Evolutionary conservation across 1,284 basidiomycete genomes (phyloP).

Genomic region (Spongiforma sp.): DNA sequence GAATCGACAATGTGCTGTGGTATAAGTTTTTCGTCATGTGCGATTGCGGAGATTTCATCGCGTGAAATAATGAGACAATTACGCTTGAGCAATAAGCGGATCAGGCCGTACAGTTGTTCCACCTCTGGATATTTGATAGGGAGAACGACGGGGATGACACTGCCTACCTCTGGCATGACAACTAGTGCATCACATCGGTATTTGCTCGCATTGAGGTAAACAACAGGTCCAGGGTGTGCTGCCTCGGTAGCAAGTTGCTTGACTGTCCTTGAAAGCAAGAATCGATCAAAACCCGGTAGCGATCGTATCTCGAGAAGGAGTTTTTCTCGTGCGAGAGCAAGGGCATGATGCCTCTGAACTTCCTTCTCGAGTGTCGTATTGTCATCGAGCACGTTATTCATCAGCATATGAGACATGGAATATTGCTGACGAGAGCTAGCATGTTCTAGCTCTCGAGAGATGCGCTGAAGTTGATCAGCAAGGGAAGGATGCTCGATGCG

Average conservation of each 20-base stretch:
- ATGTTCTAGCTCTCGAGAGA: background rate
- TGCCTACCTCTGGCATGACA: background rate
- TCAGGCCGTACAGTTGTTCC: background rate
- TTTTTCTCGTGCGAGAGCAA: background rate
- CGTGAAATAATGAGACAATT: background rate
- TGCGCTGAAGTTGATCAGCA: background rate
- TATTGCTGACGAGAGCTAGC: background rate
- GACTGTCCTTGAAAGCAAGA: too few species aligned
- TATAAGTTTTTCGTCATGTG: background rate
- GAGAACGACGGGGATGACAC: background rate
- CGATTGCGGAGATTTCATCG: background rate
- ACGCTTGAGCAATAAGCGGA: background rate
- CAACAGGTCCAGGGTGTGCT: background rate
- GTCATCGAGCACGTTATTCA: too few species aligned
- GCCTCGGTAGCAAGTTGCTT: background rate
- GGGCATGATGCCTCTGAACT: background rate
- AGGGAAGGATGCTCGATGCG: background rate
- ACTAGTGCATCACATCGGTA: too few species aligned
- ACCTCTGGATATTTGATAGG: background rate
- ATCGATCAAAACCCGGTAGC: background rate
- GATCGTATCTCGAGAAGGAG: background rate
- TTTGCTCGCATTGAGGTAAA: too few species aligned
- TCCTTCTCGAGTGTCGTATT: background rate
- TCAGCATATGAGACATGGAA: too few species aligned
- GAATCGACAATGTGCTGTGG: too few species aligned